phyloP scores from a whole-genome alignment of 352 stramenopile genomes.

The Blastocystis sp. region DNA sequence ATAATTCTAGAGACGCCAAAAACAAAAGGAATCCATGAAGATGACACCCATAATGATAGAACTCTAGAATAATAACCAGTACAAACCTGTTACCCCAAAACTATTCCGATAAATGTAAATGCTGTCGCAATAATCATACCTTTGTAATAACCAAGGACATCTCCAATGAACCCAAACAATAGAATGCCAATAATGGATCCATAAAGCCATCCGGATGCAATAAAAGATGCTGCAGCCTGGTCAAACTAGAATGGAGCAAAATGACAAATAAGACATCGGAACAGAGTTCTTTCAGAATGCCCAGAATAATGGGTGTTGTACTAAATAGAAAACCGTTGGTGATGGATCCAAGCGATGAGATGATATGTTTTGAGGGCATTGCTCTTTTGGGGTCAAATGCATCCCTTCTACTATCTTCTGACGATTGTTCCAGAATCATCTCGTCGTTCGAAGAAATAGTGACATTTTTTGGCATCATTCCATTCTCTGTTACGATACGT shows the following conservation, averaged over 20 bases:
- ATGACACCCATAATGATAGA: background rate
- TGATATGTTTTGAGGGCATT: background rate
- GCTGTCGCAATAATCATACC: constrained; percentile 41
- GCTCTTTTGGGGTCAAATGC: background rate
- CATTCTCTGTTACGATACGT: background rate
- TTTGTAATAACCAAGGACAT: constrained; percentile 44
- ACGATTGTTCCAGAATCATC: constrained; percentile 9
- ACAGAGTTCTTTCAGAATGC: constrained; percentile 27
- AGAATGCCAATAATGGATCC: constrained; percentile 54
- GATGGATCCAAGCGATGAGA: constrained; percentile 1
- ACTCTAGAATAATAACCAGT: background rate
- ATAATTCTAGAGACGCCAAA: constrained; percentile 48
- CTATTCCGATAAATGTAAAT: background rate
- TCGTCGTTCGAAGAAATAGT: background rate
- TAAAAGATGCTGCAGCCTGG: background rate
- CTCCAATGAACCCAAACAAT: constrained; percentile 43
- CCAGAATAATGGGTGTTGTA: constrained; percentile 33
- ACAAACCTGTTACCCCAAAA: background rate
- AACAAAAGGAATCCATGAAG: background rate
- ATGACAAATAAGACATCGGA: background rate
- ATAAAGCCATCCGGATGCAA: constrained; percentile 38
- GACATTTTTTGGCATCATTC: background rate
- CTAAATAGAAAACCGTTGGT: constrained; percentile 61
- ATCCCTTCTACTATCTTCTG: background rate
- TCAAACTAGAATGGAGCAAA: constrained; percentile 2